These are phyloP conservation scores for Cutaneotrichosporon cavernicola DNA, from an alignment of 1,284 basidiomycete species.

Conservation along the genomic window DNA sequence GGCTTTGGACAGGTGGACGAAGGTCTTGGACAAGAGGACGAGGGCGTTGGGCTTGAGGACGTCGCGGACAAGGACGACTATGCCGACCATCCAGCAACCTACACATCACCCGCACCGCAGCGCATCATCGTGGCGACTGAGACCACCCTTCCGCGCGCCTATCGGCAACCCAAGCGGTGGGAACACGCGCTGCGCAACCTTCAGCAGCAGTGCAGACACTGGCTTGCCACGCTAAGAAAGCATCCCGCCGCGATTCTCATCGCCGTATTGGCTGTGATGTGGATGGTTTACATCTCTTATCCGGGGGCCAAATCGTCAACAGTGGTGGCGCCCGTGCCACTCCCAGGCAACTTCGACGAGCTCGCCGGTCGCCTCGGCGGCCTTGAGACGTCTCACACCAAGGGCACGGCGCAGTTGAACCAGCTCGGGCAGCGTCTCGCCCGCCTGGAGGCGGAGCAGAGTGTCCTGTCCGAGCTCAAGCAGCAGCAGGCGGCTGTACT, in stretches of 20 bases:
- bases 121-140: not conserved
- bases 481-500: not conserved
- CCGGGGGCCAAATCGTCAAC: not conserved
- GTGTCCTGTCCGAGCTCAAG: not conserved
- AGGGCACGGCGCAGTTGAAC: not conserved
- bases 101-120: not conserved
- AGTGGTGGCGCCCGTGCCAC: not conserved
- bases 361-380: conserved; percentile 1
- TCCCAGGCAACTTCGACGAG: conserved; percentile 14
- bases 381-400: conserved; percentile 14
- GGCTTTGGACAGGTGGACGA: not conserved
- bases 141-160: not conserved
- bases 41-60: not conserved
- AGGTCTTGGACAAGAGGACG: too few species aligned
- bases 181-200: not conserved
- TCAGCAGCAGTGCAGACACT: not conserved
- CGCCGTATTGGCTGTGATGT: not conserved
- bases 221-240: not conserved
- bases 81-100: not conserved
- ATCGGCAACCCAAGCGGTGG: not conserved
- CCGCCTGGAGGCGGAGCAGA: not conserved
- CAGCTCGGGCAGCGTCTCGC: not conserved
- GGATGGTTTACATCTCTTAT: not conserved
- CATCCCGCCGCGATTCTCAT: not conserved
- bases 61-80: not conserved